Percentiles rank a stretch among this genome's conserved stretches.
phyloP scores from a whole-genome alignment of 2,329 filamentous ascomycete genomes.

The Blumeria hordei region DNA sequence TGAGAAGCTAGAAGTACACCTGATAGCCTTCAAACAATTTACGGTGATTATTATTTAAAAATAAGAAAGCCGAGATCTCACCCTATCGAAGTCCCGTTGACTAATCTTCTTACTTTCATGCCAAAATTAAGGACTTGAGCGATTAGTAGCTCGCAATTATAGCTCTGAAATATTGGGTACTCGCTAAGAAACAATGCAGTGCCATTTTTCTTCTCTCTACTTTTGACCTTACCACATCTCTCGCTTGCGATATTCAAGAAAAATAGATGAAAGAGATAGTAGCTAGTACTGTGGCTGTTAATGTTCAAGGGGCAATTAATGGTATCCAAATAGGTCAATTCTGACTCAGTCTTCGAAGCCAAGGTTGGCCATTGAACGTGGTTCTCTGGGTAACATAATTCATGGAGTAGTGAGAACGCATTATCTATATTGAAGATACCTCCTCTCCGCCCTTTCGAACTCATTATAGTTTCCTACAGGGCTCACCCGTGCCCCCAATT shows the following conservation, averaged over 20 bases:
- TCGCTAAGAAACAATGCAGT: background rate
- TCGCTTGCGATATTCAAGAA: background rate
- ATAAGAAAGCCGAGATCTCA: background rate
- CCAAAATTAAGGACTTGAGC: background rate
- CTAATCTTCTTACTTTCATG: background rate
- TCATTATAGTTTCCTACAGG: background rate
- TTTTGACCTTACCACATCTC: background rate
- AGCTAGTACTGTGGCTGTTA: background rate
- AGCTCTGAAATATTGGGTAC: background rate
- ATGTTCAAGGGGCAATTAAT: background rate
- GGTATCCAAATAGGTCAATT: background rate
- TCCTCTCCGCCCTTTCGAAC: background rate
- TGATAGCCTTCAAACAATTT: background rate
- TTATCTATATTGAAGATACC: background rate
- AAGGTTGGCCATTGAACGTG: background rate
- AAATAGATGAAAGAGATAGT: background rate
- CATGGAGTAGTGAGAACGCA: background rate
- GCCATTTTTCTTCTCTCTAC: background rate
- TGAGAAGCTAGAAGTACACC: background rate
- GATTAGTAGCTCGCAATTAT: background rate
- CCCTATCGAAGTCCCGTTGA: background rate
- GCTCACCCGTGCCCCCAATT: background rate
- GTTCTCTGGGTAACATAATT: background rate
- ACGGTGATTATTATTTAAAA: background rate
- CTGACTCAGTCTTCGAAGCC: background rate